Evolutionary conservation across 805 yeast genomes (phyloP).

Genomic region (Wickerhamomyces queroliae): DNA sequence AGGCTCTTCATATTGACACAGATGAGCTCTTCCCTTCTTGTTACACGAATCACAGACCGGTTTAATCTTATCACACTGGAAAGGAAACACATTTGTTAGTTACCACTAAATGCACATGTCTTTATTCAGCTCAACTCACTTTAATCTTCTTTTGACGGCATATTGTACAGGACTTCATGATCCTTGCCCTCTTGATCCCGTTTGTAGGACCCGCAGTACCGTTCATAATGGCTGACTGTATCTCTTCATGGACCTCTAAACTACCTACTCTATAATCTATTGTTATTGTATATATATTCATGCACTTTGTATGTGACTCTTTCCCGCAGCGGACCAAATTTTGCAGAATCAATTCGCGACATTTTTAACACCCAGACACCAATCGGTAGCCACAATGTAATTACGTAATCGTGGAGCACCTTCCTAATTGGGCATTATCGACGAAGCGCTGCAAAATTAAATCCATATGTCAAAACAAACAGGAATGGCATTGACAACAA

Average conservation of each 20-base stretch:
- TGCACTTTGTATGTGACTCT: too few species aligned
- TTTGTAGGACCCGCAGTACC: not conserved
- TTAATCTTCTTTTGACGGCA: slow-evolving; percentile 23
- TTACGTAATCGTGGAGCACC: not conserved
- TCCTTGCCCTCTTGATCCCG: slow-evolving; percentile 14
- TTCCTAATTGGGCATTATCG: not conserved
- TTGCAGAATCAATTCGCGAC: not conserved
- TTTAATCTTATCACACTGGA: slow-evolving; percentile 17
- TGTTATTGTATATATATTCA: not conserved
- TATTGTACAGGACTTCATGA: slow-evolving; percentile 17
- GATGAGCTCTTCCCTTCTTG: slow-evolving; percentile 9
- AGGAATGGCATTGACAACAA: too few species aligned
- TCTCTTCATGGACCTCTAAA: too few species aligned
- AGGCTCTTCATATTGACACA: slow-evolving; percentile 18
- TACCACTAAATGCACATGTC: not conserved
- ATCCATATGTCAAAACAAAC: too few species aligned
- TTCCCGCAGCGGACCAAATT: too few species aligned
- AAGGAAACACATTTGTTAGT: not conserved
- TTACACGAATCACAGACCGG: slow-evolving; percentile 19
- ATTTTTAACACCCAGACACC: not conserved
- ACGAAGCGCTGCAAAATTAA: too few species aligned
- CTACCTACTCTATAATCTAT: not conserved
- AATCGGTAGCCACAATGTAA: not conserved
- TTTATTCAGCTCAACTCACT: not conserved
- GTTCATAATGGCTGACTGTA: too few species aligned